Conservation (phyloP, 345 rosid genomes). For the Capsella bursapastoris region DNA sequence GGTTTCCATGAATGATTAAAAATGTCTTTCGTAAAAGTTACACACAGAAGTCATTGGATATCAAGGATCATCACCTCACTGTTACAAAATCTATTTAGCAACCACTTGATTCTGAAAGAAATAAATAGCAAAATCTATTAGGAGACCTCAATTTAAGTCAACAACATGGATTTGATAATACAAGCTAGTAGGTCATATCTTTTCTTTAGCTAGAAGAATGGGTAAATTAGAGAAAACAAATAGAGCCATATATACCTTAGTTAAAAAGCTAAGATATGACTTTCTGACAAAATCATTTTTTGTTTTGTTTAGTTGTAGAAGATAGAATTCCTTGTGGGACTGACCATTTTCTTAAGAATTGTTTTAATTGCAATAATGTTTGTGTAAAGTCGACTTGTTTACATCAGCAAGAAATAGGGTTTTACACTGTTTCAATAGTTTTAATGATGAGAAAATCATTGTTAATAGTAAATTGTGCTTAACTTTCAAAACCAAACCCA, state of each 20-base stretch:
- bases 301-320: constrained; percentile 23
- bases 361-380: constrained; percentile 19
- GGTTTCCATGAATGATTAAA: constrained; percentile 9
- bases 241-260: constrained; percentile 1
- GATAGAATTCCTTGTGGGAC: constrained; percentile 68
- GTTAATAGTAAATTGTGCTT: too few relatives aligned
- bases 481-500: constrained; percentile 56
- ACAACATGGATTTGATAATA: background rate
- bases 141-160: background rate
- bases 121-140: too few relatives aligned
- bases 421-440: too few relatives aligned
- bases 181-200: constrained; percentile 1
- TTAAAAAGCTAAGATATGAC: constrained; percentile 27
- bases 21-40: background rate
- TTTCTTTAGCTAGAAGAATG: background rate
- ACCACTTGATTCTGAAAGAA: background rate
- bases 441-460: too few relatives aligned
- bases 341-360: constrained; percentile 30
- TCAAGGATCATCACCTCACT: constrained; percentile 1
- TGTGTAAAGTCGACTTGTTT: constrained; percentile 27
- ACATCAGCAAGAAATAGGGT: too few relatives aligned
- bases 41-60: background rate
- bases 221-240: background rate
- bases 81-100: background rate
- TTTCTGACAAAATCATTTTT: constrained; percentile 21